Evolutionary conservation across 352 stramenopile genomes (phyloP), one percentile per base, ranked within the genome.

Genomic region (Pythium brassicae): DNA sequence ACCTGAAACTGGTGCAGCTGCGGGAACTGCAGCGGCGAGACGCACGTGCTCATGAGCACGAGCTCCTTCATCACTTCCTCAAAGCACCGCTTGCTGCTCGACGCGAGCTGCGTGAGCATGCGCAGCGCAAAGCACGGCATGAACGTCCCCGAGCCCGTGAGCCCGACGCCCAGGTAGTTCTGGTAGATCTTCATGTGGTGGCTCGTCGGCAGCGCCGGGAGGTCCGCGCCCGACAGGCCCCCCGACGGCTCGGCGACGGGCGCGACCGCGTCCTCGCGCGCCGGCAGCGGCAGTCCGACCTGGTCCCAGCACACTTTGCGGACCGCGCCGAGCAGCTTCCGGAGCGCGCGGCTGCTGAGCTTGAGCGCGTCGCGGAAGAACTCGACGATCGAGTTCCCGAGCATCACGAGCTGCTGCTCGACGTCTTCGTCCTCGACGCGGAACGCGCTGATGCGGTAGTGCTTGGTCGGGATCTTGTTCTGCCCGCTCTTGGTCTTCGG

Each of bases 101-200:
- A 72, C 3, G 80, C 80, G 20, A 92, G 50, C 51, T 90, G 78
- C 2, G 81, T 86, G n/a, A 94, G 76, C 78, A 92, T 92, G 2
- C 85, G 85, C 35, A 94, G 51, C 14, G 75, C 68, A 58, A 94
- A 92, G 49, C 73, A 90, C 19, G 83, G 81, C 39, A 81, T 66
- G 55, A 91, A 92, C 11, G 69, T 55, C 0, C 78, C 78, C 0
- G 78, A 78, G 5, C 78, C 76, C 3, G 69, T 74, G 2, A 89
- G 63, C 2, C 79, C 80, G 25, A 94, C 67, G 20, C 85, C 85
- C 40, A 94, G 55, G 27, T 74, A 92, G 57, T 82, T 88, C 53
- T 89, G 78, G 50, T 92, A 94, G n/a, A 85, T 83, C 47, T 77
- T 79, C 63, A 93, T 78, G 27, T 91, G 82, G 34, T 92, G 79